phyloP scores from a whole-genome alignment of 1,284 basidiomycete genomes.

The Chalciporus sp. region DNA sequence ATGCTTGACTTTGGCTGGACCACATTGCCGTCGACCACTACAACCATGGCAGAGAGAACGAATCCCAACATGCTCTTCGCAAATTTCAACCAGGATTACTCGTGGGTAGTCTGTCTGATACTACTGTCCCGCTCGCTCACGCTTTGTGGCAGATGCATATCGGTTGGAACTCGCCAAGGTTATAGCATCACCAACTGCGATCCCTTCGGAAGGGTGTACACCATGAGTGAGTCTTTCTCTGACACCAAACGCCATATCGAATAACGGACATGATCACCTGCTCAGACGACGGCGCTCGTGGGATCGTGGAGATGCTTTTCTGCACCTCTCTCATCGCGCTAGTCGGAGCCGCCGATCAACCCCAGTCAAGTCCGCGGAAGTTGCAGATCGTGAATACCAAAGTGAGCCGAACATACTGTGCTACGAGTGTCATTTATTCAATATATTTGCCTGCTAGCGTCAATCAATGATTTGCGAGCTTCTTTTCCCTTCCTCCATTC shows the following conservation, averaged over 20 bases:
- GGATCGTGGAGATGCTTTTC: constrained; percentile 99
- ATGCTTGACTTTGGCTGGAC: not conserved
- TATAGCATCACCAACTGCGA: constrained; percentile 98
- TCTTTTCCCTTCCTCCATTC: constrained; percentile 93
- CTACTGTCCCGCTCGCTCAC: constrained; percentile 1
- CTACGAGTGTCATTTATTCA: not conserved
- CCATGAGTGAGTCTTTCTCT: constrained; percentile 70
- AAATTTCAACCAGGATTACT: constrained; percentile 89
- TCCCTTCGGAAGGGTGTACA: constrained; percentile 95
- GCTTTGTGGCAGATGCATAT: constrained; percentile 72
- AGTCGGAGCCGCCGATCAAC: constrained; percentile 91
- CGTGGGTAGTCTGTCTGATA: constrained; percentile 47
- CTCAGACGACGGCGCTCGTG: constrained; percentile 87
- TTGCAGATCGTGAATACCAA: constrained; percentile 99
- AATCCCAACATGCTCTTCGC: constrained; percentile 72
- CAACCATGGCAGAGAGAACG: constrained; percentile 34
- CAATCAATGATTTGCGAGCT: constrained; percentile 99
- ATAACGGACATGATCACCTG: not conserved
- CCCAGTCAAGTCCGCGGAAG: constrained; percentile 85
- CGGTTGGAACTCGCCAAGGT: constrained; percentile 93
- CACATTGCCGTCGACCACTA: constrained; percentile 2
- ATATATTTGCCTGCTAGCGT: constrained; percentile 52
- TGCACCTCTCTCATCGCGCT: constrained; percentile 97
- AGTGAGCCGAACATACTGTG: constrained; percentile 45
- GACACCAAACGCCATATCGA: not conserved